Evolutionary conservation across 768 basidiomycete genomes (phyloP), one percentile per base, ranked within the genome.

Genomic region (Gloeostereum incarnatum): DNA sequence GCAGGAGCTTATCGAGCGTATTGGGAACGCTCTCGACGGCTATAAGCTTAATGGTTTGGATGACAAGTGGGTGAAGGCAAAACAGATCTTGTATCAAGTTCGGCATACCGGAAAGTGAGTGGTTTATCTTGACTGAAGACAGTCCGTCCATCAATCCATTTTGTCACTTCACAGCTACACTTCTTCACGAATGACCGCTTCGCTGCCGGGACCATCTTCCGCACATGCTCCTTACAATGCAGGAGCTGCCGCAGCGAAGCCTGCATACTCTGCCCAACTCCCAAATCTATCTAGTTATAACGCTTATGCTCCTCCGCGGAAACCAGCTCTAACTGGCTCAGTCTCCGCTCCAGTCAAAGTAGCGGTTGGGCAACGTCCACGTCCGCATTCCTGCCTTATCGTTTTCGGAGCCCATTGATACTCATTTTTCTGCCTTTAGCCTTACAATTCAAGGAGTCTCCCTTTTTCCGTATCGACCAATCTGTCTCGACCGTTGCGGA

Each of bases 1-100:
- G 54, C 82, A 87, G 49, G 89, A 90, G 23, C 71, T 90, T 33
- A 87, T 89, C 53, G 83, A 88, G 54, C 71, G 84, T 44, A 80
- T 91, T 44, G 58, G 73, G 31, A 47, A 49, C 6, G 62, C 69
- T 44, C 58, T 90, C 48, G 78, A 82, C 43, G 41, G 50, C 36
- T 87, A 82, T 80, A 71, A 71, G 52, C 55, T 56, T 36, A 55
- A 59, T 1, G 74, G 71, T 51, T 63, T 68, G 40, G 60, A 71
- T 35, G 82, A 81, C 47, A 76, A 71, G 53, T 89, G 81, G 77
- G 56, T 62, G 41, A 82, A 72, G 48, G 85, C 79, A 17, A 80
- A 78, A 54, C 63, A 65, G 24, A 71, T 89, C 41, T 55, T 89
- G 35, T 55, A 66, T 36, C 80, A 83, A 60, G 81, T 88, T 36